phyloP scores from a whole-genome alignment of 106 monocot genomes.

The Gastrodia elata region DNA sequence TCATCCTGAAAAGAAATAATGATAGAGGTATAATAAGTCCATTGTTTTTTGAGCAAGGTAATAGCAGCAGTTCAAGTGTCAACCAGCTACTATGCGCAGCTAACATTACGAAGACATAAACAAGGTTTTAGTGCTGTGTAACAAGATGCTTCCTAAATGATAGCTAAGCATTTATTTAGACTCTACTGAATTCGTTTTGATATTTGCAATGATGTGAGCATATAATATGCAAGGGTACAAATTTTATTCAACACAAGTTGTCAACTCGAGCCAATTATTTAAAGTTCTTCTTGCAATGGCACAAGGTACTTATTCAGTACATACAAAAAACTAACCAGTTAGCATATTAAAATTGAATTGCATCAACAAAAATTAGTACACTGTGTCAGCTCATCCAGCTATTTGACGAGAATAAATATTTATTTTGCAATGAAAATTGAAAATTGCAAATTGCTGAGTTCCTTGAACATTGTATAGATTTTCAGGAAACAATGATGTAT shows the following conservation, averaged over 20 bases:
- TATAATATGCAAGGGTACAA: neutral
- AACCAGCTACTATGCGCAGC: neutral
- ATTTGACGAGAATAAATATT: neutral
- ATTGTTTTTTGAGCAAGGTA: neutral
- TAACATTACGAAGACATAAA: neutral
- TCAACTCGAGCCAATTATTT: neutral
- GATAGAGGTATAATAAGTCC: neutral
- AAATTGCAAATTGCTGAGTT: neutral
- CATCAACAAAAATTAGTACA: neutral
- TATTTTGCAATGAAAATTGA: neutral
- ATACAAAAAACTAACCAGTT: neutral
- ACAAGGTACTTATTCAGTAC: neutral
- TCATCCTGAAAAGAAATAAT: slow-evolving; percentile 57
- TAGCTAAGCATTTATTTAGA: neutral
- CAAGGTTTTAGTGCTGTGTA: neutral
- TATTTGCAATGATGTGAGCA: neutral
- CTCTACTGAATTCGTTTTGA: neutral
- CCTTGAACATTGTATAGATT: neutral
- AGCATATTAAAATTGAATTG: neutral
- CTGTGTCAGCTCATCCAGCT: neutral
- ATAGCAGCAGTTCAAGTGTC: neutral
- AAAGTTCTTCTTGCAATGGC: neutral
- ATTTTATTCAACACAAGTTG: neutral
- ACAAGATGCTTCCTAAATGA: neutral
- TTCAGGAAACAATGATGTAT: neutral